Conservation (phyloP, 1,284 basidiomycete species). For the Irpex lacteus region DNA sequence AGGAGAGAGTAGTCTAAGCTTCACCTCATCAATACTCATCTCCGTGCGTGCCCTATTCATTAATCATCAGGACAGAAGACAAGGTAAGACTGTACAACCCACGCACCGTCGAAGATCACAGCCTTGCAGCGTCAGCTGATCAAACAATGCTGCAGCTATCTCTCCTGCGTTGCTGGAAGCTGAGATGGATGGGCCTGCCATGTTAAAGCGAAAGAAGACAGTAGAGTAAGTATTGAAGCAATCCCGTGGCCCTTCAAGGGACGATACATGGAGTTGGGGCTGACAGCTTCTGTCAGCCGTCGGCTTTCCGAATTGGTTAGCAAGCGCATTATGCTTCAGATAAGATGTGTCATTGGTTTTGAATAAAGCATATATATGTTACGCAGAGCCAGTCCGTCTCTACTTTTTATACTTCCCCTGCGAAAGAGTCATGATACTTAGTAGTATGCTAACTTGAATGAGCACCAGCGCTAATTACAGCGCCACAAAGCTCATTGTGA, state of each 20-base stretch:
- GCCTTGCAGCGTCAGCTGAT: neutral
- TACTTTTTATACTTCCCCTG: no score
- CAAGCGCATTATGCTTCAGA: no score
- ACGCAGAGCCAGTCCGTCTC: no score
- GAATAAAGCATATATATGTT: no score
- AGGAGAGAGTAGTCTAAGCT: neutral
- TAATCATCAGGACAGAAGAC: neutral
- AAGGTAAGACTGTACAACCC: neutral
- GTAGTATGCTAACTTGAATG: no score
- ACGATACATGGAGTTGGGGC: no score
- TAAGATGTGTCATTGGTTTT: no score
- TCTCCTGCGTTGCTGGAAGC: neutral
- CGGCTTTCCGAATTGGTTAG: no score
- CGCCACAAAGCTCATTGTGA: neutral
- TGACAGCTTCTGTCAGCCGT: no score
- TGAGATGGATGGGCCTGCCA: neutral
- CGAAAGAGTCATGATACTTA: no score
- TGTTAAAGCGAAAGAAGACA: neutral
- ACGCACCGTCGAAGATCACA: slow-evolving; percentile 11
- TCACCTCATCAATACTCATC: slow-evolving; percentile 8
- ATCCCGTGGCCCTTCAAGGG: no score
- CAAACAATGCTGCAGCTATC: slow-evolving; percentile 7
- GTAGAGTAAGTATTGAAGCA: neutral
- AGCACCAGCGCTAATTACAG: neutral
- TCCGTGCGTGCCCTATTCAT: slow-evolving; percentile 7